phyloP scores from a whole-genome alignment of 306 rosid species.

The cucumber (Cucumis sativus) region DNA sequence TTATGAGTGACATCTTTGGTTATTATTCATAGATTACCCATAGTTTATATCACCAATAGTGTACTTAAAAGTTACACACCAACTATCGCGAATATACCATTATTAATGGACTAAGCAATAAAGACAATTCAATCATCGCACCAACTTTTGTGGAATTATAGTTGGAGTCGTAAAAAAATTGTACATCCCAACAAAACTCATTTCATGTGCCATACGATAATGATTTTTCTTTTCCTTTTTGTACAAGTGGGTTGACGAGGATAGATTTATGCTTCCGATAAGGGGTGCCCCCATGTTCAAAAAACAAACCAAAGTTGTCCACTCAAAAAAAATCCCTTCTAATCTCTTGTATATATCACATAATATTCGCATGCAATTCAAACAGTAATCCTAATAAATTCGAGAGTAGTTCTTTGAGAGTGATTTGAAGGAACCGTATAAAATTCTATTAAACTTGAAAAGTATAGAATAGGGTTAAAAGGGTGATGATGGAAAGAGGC shows the following conservation, averaged over 20 bases:
- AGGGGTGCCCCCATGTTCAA: neutral
- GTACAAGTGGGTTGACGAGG: neutral
- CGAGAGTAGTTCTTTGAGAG: no score
- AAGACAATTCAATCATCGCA: constrained; percentile 1
- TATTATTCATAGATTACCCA: neutral
- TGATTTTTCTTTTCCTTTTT: neutral
- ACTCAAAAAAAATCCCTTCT: neutral
- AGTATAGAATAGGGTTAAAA: neutral
- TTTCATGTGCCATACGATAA: neutral
- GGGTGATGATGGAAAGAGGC: neutral
- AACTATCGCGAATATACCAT: neutral
- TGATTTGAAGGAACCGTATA: neutral
- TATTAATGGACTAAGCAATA: neutral
- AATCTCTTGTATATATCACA: neutral
- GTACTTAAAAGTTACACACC: neutral
- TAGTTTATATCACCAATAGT: neutral
- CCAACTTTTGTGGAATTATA: neutral
- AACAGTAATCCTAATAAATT: neutral
- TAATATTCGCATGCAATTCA: neutral
- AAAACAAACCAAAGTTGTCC: neutral
- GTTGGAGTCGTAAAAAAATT: neutral
- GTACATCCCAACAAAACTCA: neutral
- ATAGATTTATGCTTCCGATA: neutral
- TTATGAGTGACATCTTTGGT: neutral
- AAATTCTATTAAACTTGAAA: neutral